Conservation (phyloP, 805 yeast species). For the Metschnikowia santaceciliae region DNA sequence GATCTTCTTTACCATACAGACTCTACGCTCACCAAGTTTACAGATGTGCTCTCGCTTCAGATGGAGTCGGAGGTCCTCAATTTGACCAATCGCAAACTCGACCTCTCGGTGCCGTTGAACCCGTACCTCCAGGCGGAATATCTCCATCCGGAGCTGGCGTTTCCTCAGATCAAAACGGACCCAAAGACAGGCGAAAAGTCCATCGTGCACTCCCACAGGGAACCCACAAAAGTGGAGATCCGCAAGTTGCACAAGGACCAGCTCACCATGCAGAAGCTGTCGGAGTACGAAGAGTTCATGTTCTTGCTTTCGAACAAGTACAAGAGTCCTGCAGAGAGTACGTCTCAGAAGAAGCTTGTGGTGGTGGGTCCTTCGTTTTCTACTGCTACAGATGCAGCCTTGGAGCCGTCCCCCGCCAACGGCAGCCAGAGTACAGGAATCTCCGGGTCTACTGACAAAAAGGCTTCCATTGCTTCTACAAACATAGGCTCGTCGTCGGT, state of each 20-base stretch:
- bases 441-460: constrained; percentile 5
- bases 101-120: constrained; percentile 68
- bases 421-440: constrained; percentile 4
- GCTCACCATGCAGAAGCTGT: constrained; percentile 57
- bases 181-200: constrained; percentile 31
- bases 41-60: constrained; percentile 72
- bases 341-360: constrained; percentile 35
- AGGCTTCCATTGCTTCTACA: constrained; percentile 5
- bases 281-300: constrained; percentile 90
- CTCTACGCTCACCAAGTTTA: constrained; percentile 63
- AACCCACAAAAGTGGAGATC: constrained; percentile 23
- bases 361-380: constrained; percentile 32
- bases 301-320: constrained; percentile 38
- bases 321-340: constrained; percentile 34
- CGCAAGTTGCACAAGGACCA: constrained; percentile 42
- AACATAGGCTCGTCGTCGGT: constrained; percentile 16
- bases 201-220: constrained; percentile 29
- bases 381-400: constrained; percentile 11
- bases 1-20: constrained; percentile 85
- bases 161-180: constrained; percentile 44
- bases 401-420: constrained; percentile 17
- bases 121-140: constrained; percentile 53
- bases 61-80: constrained; percentile 87
- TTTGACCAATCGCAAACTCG: constrained; percentile 71
- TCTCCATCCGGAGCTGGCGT: constrained; percentile 45